Evolutionary conservation across 768 basidiomycete species (phyloP).

Genomic region (Mrakia blollopis): DNA sequence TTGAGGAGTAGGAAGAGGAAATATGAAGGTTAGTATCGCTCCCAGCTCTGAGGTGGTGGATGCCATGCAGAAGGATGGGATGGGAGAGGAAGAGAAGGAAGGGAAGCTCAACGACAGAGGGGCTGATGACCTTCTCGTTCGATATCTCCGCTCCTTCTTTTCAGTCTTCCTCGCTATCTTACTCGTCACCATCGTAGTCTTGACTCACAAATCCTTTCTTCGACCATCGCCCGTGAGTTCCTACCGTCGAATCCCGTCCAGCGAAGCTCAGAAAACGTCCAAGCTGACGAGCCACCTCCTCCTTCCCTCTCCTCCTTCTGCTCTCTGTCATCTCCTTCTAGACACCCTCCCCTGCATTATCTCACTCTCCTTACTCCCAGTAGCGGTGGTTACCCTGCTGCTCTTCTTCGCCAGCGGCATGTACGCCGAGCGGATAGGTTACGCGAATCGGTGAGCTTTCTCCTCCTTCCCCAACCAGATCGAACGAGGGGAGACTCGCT

Average conservation of each 20-base stretch:
- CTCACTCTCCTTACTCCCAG: constrained; percentile 73
- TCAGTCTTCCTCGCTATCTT: constrained; percentile 73
- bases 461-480: background rate
- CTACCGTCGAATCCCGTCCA: background rate
- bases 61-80: constrained; percentile 14
- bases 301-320: no score
- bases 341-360: constrained; percentile 50
- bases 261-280: no score
- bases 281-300: background rate
- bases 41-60: background rate
- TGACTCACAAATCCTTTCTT: constrained; percentile 70
- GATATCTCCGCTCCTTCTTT: constrained; percentile 32
- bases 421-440: constrained; percentile 92
- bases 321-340: no score
- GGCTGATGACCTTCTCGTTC: background rate
- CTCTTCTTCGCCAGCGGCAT: constrained; percentile 95
- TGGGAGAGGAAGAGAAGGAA: background rate
- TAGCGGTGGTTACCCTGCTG: constrained; percentile 80
- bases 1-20: constrained; percentile 71
- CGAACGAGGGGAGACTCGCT: background rate
- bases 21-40: constrained; percentile 73
- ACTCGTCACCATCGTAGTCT: constrained; percentile 61
- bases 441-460: constrained; percentile 78
- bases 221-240: constrained; percentile 42
- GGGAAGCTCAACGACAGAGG: background rate